Base-by-base conservation (phyloP, 1,139 yeast species). In the Suhomyces panamericanus region DNA sequence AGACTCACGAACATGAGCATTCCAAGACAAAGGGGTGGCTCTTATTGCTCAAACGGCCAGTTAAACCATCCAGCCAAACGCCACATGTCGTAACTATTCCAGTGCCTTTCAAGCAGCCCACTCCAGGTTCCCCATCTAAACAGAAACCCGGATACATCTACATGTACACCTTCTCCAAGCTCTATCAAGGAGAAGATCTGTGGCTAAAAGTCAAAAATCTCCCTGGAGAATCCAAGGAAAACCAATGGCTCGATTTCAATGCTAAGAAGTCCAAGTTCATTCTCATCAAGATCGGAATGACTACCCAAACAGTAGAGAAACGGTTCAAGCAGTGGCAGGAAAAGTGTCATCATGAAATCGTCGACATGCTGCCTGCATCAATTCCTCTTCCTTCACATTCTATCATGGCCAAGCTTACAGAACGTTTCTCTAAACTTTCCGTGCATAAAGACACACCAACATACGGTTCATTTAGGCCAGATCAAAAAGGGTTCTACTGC, bases 211-310 rank as follows among this genome's bases (percentile, higher is more conserved):
- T 70, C 2, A 59, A 64, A 39, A 70, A 72, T 47, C 49, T 66
- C 26, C 73, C 75, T 11, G 50, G 59, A 33, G 41, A 60, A 4
- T 35, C 55, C 6, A 46, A 67, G 34, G 50, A 53, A 20, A 59
- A 63, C 42, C 41, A 62, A 43, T 62, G 77, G 73, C 56, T 57
- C 6, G 54, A 63, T 5, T 75, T 77, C 52, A 61, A 76, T 32
- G 66, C 80, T 1, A 65, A 62, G 35, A 63, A 64, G 34, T 66
- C 71, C 20, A 57, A 62, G 8, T 64, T 67, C 39, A 68, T 77
- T 1, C 61, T 81, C 22, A 60, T 81, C 14, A 81, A 81, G 48
- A 73, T 81, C 4, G 87, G 87, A 0, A 72, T 70, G 70, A 81
- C 87, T 0, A 71, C 78, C 2, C 75, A 73, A 35, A 58, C 67